Percentiles rank a stretch among this genome's conserved stretches.
Evolutionary conservation across 208 protist species (phyloP).

Genomic region (Trypanosoma cruzi): DNA sequence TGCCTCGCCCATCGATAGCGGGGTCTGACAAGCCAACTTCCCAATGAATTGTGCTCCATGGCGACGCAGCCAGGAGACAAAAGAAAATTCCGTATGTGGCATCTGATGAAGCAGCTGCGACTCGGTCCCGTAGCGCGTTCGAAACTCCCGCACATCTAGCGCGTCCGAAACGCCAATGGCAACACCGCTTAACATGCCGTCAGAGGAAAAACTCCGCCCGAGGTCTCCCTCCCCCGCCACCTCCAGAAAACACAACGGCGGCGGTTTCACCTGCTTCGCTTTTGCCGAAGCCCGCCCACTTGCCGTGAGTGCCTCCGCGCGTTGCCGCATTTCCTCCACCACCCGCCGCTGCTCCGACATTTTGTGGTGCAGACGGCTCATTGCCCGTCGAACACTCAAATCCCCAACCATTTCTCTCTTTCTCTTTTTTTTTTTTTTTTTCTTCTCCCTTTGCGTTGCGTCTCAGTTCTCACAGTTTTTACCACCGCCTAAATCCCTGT

Average conservation of each 20-base stretch:
- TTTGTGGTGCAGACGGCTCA: constrained; percentile 58
- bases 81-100: constrained; percentile 61
- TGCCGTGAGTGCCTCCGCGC: constrained; percentile 56
- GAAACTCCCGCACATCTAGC: constrained; percentile 75
- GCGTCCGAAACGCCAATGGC: constrained; percentile 76
- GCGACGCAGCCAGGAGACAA: constrained; percentile 82
- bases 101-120: constrained; percentile 60
- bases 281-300: constrained; percentile 27
- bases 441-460: neutral
- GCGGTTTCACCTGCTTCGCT: constrained; percentile 26
- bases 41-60: constrained; percentile 79
- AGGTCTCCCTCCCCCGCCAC: constrained; percentile 58
- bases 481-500: too few species aligned
- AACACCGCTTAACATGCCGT: constrained; percentile 76
- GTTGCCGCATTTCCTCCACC: constrained; percentile 56
- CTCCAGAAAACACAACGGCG: constrained; percentile 61
- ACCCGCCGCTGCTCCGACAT: constrained; percentile 51
- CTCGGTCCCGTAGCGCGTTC: constrained; percentile 59
- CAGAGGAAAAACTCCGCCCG: constrained; percentile 47
- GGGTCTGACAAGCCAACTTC: constrained; percentile 72
- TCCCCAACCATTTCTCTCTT: constrained; percentile 9
- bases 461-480: neutral
- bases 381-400: constrained; percentile 49
- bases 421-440: constrained; percentile 2
- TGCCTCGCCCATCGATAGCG: constrained; percentile 68